These are phyloP conservation scores for Theobroma grandiflorum DNA, from an alignment of 441 rosid species.

Conservation along the genomic window DNA sequence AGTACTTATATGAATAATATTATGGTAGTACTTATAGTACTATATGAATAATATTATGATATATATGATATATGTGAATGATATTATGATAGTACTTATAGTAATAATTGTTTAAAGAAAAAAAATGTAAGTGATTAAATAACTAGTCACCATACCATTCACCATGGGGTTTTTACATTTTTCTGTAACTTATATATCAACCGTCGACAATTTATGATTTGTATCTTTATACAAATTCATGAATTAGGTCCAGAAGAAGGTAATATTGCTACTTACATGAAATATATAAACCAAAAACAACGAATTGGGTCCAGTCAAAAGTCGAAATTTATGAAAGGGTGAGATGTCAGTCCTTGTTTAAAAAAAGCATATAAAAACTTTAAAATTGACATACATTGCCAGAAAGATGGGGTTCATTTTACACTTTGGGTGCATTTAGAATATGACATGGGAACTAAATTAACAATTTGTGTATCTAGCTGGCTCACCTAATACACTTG, in stretches of 20 bases:
- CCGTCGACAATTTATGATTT: background rate
- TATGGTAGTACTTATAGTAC: too few species aligned
- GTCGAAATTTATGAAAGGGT: background rate
- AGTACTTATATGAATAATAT: too few species aligned
- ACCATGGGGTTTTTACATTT: background rate
- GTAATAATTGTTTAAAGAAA: too few species aligned
- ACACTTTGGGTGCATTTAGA: constrained; percentile 4
- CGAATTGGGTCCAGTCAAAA: constrained; percentile 1
- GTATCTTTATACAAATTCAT: background rate
- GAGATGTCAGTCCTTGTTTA: constrained; percentile 1
- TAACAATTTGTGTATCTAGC: background rate
- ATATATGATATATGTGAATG: too few species aligned
- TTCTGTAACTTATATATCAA: background rate
- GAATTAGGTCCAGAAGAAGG: background rate
- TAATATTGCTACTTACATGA: background rate
- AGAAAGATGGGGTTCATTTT: background rate
- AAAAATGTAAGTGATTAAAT: too few species aligned
- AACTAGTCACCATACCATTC: too few species aligned
- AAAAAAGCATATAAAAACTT: background rate
- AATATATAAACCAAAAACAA: background rate
- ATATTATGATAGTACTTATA: too few species aligned
- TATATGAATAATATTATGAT: too few species aligned
- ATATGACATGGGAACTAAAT: constrained; percentile 5
- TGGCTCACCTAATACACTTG: background rate
- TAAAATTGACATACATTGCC: background rate